phyloP scores from a whole-genome alignment of 139 green algal species.

The Haematococcus sp. region DNA sequence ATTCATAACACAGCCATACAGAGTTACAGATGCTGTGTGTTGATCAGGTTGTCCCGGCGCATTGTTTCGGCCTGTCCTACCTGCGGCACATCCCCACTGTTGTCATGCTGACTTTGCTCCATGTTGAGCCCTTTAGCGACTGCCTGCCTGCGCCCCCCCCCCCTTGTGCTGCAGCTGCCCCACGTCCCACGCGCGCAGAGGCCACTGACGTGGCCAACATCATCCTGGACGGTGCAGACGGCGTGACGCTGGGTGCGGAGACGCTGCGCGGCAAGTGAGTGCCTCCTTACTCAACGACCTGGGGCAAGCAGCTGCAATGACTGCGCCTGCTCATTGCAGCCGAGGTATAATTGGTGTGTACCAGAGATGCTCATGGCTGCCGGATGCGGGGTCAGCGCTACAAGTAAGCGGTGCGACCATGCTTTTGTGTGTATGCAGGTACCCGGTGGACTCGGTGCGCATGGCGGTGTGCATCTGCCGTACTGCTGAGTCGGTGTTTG shows the following conservation, averaged over 20 bases:
- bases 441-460: slow-evolving; percentile 8
- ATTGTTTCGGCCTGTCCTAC: too few relatives aligned
- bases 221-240: slow-evolving; percentile 86
- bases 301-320: too few relatives aligned
- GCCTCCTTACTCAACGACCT: too few relatives aligned
- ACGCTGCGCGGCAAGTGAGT: slow-evolving; percentile 76
- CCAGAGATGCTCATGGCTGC: background rate
- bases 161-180: background rate
- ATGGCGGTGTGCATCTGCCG: slow-evolving; percentile 27
- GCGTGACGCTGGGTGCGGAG: slow-evolving; percentile 83
- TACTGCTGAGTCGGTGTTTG: slow-evolving; percentile 44
- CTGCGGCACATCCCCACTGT: too few relatives aligned
- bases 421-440: slow-evolving; percentile 9
- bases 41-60: too few relatives aligned
- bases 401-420: too few relatives aligned
- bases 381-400: background rate
- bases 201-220: slow-evolving; percentile 77
- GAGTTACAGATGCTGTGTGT: too few relatives aligned
- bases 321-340: background rate
- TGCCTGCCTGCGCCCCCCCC: too few relatives aligned
- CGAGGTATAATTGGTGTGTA: background rate
- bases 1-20: too few relatives aligned
- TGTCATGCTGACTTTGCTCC: too few relatives aligned
- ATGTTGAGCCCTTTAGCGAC: too few relatives aligned
- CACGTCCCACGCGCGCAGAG: slow-evolving; percentile 35